Percentiles rank a stretch among this genome's conserved stretches.
phyloP scores from a whole-genome alignment of 148 eudicot genomes.

The Cornus suecica region DNA sequence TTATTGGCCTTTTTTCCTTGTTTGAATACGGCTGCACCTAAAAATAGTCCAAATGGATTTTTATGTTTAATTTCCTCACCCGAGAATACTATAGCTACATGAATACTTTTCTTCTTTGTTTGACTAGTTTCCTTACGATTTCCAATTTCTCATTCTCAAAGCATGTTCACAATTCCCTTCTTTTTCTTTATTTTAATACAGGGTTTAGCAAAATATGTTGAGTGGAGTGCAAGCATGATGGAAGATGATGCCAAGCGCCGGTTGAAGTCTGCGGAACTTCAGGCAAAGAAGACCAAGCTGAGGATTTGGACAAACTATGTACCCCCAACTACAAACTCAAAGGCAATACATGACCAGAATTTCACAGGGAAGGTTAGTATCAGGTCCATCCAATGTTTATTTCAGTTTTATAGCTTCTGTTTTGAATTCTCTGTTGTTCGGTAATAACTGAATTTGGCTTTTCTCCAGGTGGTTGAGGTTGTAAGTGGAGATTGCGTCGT shows the following conservation, averaged over 20 bases:
- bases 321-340: constrained; percentile 74
- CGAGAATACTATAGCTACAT: neutral
- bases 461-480: constrained; percentile 77
- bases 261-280: constrained; percentile 75
- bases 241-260: constrained; percentile 64
- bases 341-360: constrained; percentile 89
- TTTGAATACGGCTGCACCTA: neutral
- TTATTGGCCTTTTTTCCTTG: neutral
- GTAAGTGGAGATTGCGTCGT: constrained; percentile 89
- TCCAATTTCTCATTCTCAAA: neutral
- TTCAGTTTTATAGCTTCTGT: constrained; percentile 3
- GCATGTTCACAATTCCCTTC: neutral
- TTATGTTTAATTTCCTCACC: neutral
- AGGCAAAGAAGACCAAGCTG: constrained; percentile 71
- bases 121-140: neutral
- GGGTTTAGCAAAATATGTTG: constrained; percentile 95
- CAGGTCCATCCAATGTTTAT: neutral
- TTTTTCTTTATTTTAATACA: constrained; percentile 17
- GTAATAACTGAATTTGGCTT: constrained; percentile 13
- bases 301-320: constrained; percentile 85
- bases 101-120: neutral
- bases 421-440: neutral
- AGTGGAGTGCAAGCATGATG: constrained; percentile 88
- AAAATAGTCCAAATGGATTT: neutral
- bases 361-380: constrained; percentile 82